phyloP scores from a whole-genome alignment of 2,329 filamentous ascomycete species.

The Parafenestella ontariensis region DNA sequence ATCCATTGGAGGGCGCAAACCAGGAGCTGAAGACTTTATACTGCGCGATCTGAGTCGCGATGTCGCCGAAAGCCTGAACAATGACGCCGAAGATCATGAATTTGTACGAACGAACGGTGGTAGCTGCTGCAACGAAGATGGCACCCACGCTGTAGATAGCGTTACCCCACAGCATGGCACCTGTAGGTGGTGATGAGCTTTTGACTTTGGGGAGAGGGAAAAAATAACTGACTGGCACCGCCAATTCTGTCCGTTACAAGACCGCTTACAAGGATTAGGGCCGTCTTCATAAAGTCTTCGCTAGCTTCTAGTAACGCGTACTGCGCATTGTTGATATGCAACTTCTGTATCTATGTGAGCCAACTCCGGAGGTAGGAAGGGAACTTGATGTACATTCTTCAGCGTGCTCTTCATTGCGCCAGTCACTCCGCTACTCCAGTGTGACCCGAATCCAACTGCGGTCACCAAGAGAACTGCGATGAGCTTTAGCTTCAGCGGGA shows the following conservation, averaged over 20 bases:
- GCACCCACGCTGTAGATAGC: slow-evolving; percentile 65
- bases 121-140: slow-evolving; percentile 65
- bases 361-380: neutral
- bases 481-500: slow-evolving; percentile 40
- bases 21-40: slow-evolving; percentile 71
- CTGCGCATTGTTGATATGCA: slow-evolving; percentile 66
- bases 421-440: slow-evolving; percentile 67
- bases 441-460: slow-evolving; percentile 65
- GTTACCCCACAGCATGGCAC: slow-evolving; percentile 67
- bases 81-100: slow-evolving; percentile 67
- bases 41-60: slow-evolving; percentile 69
- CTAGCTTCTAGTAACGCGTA: slow-evolving; percentile 66
- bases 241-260: slow-evolving; percentile 65
- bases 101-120: slow-evolving; percentile 62
- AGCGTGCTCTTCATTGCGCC: slow-evolving; percentile 67
- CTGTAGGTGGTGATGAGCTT: slow-evolving; percentile 21
- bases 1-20: slow-evolving; percentile 68
- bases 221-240: slow-evolving; percentile 52
- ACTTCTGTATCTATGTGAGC: slow-evolving; percentile 43
- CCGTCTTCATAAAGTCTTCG: slow-evolving; percentile 67
- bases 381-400: slow-evolving; percentile 58
- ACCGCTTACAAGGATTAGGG: slow-evolving; percentile 62
- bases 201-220: neutral
- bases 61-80: slow-evolving; percentile 66
- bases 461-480: slow-evolving; percentile 60